Percentiles rank a stretch among this genome's conserved stretches.
Conservation (phyloP, 768 basidiomycete genomes). For the Amanita molliuscula region DNA sequence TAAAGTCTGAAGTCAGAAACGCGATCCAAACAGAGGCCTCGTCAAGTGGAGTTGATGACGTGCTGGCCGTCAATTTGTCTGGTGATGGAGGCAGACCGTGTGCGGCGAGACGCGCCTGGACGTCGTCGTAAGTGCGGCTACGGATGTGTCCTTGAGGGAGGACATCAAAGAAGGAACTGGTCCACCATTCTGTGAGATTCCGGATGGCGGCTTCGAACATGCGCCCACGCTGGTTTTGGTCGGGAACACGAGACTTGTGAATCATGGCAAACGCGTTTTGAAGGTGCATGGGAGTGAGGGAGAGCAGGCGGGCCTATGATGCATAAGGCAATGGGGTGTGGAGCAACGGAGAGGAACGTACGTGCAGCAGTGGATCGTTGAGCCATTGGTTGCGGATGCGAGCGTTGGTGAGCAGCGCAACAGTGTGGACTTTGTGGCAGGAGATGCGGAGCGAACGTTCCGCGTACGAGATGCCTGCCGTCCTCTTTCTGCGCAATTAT, state of each 20-base stretch:
- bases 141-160: slow-evolving; percentile 56
- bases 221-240: slow-evolving; percentile 70
- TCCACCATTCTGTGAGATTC: slow-evolving; percentile 82
- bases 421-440: slow-evolving; percentile 84
- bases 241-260: slow-evolving; percentile 72
- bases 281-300: slow-evolving; percentile 69
- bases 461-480: slow-evolving; percentile 38
- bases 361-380: slow-evolving; percentile 77
- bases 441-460: slow-evolving; percentile 70
- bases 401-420: slow-evolving; percentile 70
- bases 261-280: slow-evolving; percentile 78
- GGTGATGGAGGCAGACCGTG: slow-evolving; percentile 13
- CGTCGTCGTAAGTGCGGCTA: slow-evolving; percentile 68
- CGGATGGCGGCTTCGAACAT: slow-evolving; percentile 78
- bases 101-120: slow-evolving; percentile 34
- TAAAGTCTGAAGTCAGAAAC: slow-evolving; percentile 1
- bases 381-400: slow-evolving; percentile 72
- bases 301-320: slow-evolving; percentile 78
- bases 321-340: background rate
- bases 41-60: background rate
- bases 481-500: slow-evolving; percentile 26
- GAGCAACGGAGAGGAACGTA: slow-evolving; percentile 25
- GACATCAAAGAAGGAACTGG: slow-evolving; percentile 56
- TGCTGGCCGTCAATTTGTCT: background rate
- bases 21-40: background rate